phyloP scores from a whole-genome alignment of 306 rosid genomes.

The Trichosanthes truncata region DNA sequence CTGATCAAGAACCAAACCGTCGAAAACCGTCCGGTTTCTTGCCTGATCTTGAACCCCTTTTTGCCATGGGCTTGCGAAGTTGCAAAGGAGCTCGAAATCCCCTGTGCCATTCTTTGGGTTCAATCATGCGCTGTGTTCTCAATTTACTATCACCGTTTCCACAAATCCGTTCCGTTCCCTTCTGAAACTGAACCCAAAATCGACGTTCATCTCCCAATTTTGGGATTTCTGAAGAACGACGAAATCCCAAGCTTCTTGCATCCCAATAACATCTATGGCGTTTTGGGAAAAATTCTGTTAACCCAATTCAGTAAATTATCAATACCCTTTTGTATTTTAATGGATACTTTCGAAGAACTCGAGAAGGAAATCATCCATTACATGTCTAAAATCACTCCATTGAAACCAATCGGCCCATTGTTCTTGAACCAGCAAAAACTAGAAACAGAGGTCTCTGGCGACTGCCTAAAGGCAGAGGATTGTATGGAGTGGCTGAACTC shows the following conservation, averaged over 20 bases:
- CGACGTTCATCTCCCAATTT: slow-evolving; percentile 31
- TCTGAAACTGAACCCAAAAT: slow-evolving; percentile 26
- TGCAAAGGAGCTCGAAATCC: slow-evolving; percentile 26
- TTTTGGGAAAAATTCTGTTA: slow-evolving; percentile 25
- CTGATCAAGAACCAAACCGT: slow-evolving; percentile 27
- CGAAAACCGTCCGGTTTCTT: slow-evolving; percentile 29
- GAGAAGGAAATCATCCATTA: slow-evolving; percentile 27
- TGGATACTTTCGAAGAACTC: slow-evolving; percentile 45
- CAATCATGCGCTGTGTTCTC: slow-evolving; percentile 51
- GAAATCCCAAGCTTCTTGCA: slow-evolving; percentile 57
- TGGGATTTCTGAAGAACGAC: slow-evolving; percentile 28
- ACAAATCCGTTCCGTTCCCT: slow-evolving; percentile 43
- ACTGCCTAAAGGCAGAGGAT: slow-evolving; percentile 38
- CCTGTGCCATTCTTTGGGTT: slow-evolving; percentile 51
- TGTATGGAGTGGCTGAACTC: slow-evolving; percentile 51
- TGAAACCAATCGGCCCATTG: slow-evolving; percentile 43
- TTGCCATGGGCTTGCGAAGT: slow-evolving; percentile 61
- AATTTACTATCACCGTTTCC: slow-evolving; percentile 36
- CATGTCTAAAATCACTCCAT: slow-evolving; percentile 20
- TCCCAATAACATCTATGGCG: slow-evolving; percentile 19
- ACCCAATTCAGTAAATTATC: slow-evolving; percentile 35
- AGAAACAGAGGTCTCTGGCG: slow-evolving; percentile 18
- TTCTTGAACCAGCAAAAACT: slow-evolving; percentile 29
- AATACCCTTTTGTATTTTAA: slow-evolving; percentile 34
- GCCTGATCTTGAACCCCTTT: slow-evolving; percentile 49